Evolutionary conservation across 345 rosid genomes (phyloP).

Genomic region (Abelmoschus esculentus): DNA sequence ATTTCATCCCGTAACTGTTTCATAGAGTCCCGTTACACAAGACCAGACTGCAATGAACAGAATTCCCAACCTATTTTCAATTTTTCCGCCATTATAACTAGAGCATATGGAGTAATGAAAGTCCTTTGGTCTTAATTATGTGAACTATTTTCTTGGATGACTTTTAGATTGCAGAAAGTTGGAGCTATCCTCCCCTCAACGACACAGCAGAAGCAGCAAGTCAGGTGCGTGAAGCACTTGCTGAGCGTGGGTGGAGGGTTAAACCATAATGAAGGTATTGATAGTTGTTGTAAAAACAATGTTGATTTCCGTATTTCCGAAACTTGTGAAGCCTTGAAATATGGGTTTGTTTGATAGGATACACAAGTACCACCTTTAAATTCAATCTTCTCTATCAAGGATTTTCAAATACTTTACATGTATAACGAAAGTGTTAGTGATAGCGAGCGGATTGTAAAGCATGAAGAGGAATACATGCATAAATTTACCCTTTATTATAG

Average conservation of each 20-base stretch:
- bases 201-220: constrained; percentile 87
- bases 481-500: background rate
- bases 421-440: constrained; percentile 18
- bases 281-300: constrained; percentile 19
- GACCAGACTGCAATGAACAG: background rate
- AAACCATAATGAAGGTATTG: constrained; percentile 33
- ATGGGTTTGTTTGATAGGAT: background rate
- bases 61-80: background rate
- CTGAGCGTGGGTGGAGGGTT: constrained; percentile 74
- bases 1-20: background rate
- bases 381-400: background rate
- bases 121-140: background rate
- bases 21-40: background rate
- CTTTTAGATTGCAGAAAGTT: constrained; percentile 71
- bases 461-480: constrained; percentile 19
- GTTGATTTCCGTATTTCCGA: constrained; percentile 7
- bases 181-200: constrained; percentile 93
- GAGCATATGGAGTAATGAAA: background rate
- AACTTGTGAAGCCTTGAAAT: background rate
- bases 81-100: background rate
- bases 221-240: constrained; percentile 55
- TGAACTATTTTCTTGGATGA: background rate
- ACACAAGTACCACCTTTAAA: background rate
- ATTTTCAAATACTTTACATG: constrained; percentile 8
- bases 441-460: constrained; percentile 28